Percentiles rank a stretch among this genome's conserved stretches.
phyloP scores from a whole-genome alignment of 2,329 filamentous ascomycete species.

The Xylaria arbuscula region DNA sequence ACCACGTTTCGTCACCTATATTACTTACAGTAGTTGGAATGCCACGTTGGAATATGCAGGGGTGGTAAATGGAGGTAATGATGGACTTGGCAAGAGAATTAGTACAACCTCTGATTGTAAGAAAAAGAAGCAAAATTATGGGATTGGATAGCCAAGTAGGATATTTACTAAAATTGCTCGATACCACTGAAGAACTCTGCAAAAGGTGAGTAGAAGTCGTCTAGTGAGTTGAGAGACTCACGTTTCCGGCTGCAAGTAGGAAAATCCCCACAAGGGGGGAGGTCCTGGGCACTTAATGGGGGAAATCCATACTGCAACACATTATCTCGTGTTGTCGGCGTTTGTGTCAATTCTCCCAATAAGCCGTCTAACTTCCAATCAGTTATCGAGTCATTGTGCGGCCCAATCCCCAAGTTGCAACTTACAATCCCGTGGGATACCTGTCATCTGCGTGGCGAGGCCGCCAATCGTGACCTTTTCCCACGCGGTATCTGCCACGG shows the following conservation, averaged over 20 bases:
- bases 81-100: slow-evolving; percentile 37
- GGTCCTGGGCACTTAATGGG: slow-evolving; percentile 43
- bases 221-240: slow-evolving; percentile 32
- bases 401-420: not conserved
- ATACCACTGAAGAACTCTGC: slow-evolving; percentile 48
- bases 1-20: slow-evolving; percentile 49
- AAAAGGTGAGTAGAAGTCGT: slow-evolving; percentile 26
- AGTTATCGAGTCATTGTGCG: not conserved
- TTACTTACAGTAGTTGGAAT: slow-evolving; percentile 48
- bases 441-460: slow-evolving; percentile 45
- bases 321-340: slow-evolving; percentile 39
- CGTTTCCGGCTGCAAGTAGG: slow-evolving; percentile 46
- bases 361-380: slow-evolving; percentile 41
- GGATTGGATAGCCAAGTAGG: not conserved
- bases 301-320: slow-evolving; percentile 48
- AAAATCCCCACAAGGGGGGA: slow-evolving; percentile 45
- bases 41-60: slow-evolving; percentile 49
- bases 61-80: slow-evolving; percentile 42
- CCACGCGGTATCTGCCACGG: slow-evolving; percentile 47
- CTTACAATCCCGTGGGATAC: slow-evolving; percentile 47
- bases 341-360: slow-evolving; percentile 47
- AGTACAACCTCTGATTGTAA: not conserved
- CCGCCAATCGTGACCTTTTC: slow-evolving; percentile 49
- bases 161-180: slow-evolving; percentile 41
- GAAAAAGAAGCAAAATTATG: not conserved